These are phyloP conservation scores for Nakazawaea wickerhamii DNA, from an alignment of 805 yeast species.

Conservation along the genomic window DNA sequence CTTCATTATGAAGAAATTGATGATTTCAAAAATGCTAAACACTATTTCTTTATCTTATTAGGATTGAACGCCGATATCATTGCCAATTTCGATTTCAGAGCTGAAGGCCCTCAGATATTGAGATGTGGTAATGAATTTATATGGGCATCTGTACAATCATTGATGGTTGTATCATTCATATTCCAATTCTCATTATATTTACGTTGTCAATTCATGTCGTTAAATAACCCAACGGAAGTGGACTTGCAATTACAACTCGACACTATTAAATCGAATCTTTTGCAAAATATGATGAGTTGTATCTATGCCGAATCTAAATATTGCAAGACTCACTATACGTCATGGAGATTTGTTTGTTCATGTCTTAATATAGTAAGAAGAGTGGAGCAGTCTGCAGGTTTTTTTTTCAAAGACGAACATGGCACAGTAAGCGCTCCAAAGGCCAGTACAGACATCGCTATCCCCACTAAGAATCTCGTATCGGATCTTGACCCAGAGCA, in stretches of 20 bases:
- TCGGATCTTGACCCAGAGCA: neutral
- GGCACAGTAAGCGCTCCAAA: neutral
- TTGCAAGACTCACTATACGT: neutral
- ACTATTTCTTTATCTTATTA: slow-evolving; percentile 29
- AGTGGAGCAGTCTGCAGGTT: neutral
- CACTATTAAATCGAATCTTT: slow-evolving; percentile 8
- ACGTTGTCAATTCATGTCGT: slow-evolving; percentile 23
- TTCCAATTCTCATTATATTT: slow-evolving; percentile 20
- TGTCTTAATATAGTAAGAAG: neutral
- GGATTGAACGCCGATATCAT: slow-evolving; percentile 32
- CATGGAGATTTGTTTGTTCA: slow-evolving; percentile 4
- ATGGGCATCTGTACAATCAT: slow-evolving; percentile 26
- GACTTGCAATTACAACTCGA: slow-evolving; percentile 1
- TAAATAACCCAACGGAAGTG: neutral
- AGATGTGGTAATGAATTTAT: slow-evolving; percentile 6
- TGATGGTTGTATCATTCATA: slow-evolving; percentile 14
- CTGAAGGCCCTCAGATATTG: neutral
- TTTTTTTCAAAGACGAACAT: neutral
- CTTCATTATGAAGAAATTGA: slow-evolving; percentile 30
- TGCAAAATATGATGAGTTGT: slow-evolving; percentile 37
- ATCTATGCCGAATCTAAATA: slow-evolving; percentile 13
- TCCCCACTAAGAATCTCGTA: neutral
- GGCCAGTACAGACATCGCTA: neutral
- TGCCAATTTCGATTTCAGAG: slow-evolving; percentile 27
- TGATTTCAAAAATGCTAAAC: slow-evolving; percentile 27